Evolutionary conservation across 305 asterid genomes (phyloP).

Genomic region (Fraxinus nigra): DNA sequence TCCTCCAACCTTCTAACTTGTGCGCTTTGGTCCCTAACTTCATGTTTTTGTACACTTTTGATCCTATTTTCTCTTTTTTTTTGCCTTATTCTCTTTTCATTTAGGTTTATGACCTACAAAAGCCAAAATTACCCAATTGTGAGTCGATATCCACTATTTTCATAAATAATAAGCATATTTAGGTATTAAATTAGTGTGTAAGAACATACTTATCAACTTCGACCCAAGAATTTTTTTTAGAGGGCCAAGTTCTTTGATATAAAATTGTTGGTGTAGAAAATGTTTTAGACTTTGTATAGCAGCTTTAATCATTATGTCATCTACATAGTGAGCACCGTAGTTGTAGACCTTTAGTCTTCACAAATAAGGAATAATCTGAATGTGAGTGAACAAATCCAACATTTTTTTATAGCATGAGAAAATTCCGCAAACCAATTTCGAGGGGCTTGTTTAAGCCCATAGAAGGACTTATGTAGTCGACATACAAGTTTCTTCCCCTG

Average conservation of each 20-base stretch:
- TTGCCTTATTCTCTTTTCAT: too few species aligned
- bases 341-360: slow-evolving; percentile 14
- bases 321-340: slow-evolving; percentile 3
- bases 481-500: not conserved
- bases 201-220: not conserved
- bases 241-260: not conserved
- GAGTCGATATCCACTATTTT: too few species aligned
- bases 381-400: not conserved
- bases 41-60: too few species aligned
- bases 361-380: slow-evolving; percentile 10
- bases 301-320: not conserved
- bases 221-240: not conserved
- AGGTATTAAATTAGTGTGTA: too few species aligned
- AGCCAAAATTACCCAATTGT: too few species aligned
- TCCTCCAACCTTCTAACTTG: too few species aligned
- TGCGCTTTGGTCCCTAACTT: too few species aligned
- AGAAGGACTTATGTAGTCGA: not conserved
- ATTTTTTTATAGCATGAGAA: not conserved
- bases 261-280: not conserved
- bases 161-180: too few species aligned
- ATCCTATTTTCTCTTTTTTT: too few species aligned
- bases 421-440: slow-evolving; percentile 8
- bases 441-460: slow-evolving; percentile 11
- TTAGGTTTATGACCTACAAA: too few species aligned
- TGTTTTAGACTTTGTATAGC: not conserved